Base-by-base conservation (phyloP, 179 eudicot species). In the Beta corolliflora region DNA sequence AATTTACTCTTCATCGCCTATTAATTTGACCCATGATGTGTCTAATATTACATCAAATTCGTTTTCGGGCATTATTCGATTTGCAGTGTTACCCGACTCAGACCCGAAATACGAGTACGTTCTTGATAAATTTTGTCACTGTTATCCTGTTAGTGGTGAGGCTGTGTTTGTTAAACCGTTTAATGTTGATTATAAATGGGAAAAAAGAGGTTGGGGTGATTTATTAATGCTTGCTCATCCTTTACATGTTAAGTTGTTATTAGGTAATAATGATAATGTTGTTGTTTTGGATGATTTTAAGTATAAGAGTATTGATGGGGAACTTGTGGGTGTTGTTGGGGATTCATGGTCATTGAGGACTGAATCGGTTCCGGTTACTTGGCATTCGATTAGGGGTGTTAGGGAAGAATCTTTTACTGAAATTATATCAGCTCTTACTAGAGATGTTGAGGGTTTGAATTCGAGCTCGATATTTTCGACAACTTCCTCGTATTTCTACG, bases 251-350 rank as follows among this genome's bases (percentile, higher is more conserved):
- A 83, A 79, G 80, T 86, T 94, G 74, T 80, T 94, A 68, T 85
- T 89, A 0, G 78, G 77, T 60, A 84, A 77, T 14, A 84, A 76
- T 79, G 16, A 78, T 46, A 65, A 77, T 48, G 50, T 87, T 15
- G 77, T 84, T 46, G 88, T 93, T 75, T 84, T 95, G 88, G 88
- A 89, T 78, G 91, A 91, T 77, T 90, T 95, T 65, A 89, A 78
- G 82, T 95, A 89, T 82, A 90, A 86, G 55, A 92, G 97, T 66
- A 90, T 95, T 76, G 97, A 95, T 85, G 98, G 98, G 19, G 97
- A 95, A 18, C 94, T 95, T 76, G 94, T 95, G 58, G 97, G 98
- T 55, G 92, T 95, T 82, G 94, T 95, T 86, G 98, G 97, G 58
- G 92, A 92, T 90, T 88, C 90, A 48, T 94, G 98, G 98, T 80